These are phyloP conservation scores for Ustilago nuda DNA, from an alignment of 1,284 basidiomycete genomes.

Conservation along the genomic window DNA sequence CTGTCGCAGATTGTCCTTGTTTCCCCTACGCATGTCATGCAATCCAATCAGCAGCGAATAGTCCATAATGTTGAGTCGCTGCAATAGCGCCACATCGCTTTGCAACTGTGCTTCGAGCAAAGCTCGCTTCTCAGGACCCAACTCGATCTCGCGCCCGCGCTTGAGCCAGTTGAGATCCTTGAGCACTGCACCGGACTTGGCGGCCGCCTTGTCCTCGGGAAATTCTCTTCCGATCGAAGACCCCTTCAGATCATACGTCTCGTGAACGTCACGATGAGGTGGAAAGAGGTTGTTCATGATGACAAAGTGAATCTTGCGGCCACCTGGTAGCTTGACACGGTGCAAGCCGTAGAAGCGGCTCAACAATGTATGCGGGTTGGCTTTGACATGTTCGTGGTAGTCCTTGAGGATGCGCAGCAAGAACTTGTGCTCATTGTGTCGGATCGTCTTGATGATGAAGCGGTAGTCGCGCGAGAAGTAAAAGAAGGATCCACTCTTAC, in stretches of 20 bases:
- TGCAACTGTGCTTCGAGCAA: slow-evolving; percentile 88
- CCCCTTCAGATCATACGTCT: slow-evolving; percentile 97
- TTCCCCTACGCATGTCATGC: slow-evolving; percentile 90
- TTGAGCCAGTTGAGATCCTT: slow-evolving; percentile 98
- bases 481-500: slow-evolving; percentile 98
- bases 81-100: slow-evolving; percentile 86
- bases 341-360: slow-evolving; percentile 96
- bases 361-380: slow-evolving; percentile 92
- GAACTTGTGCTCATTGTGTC: slow-evolving; percentile 93
- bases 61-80: slow-evolving; percentile 90
- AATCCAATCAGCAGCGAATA: slow-evolving; percentile 94
- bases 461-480: slow-evolving; percentile 99
- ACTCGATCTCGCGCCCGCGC: slow-evolving; percentile 79
- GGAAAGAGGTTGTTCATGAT: slow-evolving; percentile 99
- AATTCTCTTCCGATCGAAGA: slow-evolving; percentile 90
- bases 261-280: slow-evolving; percentile 95
- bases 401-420: slow-evolving; percentile 83
- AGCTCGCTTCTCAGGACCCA: slow-evolving; percentile 93
- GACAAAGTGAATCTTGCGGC: slow-evolving; percentile 96
- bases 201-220: slow-evolving; percentile 82
- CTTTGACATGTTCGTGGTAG: slow-evolving; percentile 88
- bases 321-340: slow-evolving; percentile 92
- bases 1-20: slow-evolving; percentile 87
- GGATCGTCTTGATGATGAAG: slow-evolving; percentile 99
- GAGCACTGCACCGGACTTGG: slow-evolving; percentile 86